These are phyloP conservation scores for Chlorencoelia australis DNA, from an alignment of 2,329 filamentous ascomycete species.

Conservation along the genomic window DNA sequence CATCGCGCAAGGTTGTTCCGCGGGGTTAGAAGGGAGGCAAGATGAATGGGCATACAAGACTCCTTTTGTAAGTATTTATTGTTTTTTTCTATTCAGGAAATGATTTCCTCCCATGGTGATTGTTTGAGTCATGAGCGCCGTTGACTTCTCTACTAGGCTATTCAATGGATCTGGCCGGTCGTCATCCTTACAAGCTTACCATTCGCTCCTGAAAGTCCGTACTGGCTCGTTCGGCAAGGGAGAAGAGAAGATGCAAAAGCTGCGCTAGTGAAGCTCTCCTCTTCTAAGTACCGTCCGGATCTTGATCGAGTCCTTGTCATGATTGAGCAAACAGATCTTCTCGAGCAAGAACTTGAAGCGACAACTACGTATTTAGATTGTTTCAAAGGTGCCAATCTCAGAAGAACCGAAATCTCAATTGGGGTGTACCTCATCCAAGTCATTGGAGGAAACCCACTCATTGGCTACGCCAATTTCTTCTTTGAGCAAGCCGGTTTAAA, in stretches of 20 bases:
- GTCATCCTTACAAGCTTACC: slow-evolving; percentile 36
- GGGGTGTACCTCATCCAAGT: slow-evolving; percentile 50
- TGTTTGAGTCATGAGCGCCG: too few relatives aligned
- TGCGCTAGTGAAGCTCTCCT: slow-evolving; percentile 18
- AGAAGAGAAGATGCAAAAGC: slow-evolving; percentile 32
- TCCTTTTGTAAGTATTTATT: slow-evolving; percentile 21
- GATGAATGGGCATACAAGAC: slow-evolving; percentile 21
- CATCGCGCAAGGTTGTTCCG: slow-evolving; percentile 38
- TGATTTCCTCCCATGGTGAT: too few relatives aligned
- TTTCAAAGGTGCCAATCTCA: slow-evolving; percentile 41
- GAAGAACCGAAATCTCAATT: slow-evolving; percentile 43
- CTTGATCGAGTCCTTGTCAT: slow-evolving; percentile 37
- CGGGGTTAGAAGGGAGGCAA: slow-evolving; percentile 14
- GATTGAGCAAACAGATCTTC: slow-evolving; percentile 45
- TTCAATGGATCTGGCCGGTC: slow-evolving; percentile 45
- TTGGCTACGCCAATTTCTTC: slow-evolving; percentile 53
- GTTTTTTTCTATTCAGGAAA: too few relatives aligned
- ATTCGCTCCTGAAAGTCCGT: slow-evolving; percentile 39
- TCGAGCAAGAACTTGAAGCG: slow-evolving; percentile 36
- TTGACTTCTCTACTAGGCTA: too few relatives aligned
- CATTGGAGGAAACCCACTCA: slow-evolving; percentile 51
- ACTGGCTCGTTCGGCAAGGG: slow-evolving; percentile 38
- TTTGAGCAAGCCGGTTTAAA: slow-evolving; percentile 36
- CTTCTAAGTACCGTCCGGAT: slow-evolving; percentile 28
- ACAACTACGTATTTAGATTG: slow-evolving; percentile 40